Evolutionary conservation across 768 basidiomycete species (phyloP), one percentile per base, ranked within the genome.

Genomic region (Pleurotus tuber-regium): DNA sequence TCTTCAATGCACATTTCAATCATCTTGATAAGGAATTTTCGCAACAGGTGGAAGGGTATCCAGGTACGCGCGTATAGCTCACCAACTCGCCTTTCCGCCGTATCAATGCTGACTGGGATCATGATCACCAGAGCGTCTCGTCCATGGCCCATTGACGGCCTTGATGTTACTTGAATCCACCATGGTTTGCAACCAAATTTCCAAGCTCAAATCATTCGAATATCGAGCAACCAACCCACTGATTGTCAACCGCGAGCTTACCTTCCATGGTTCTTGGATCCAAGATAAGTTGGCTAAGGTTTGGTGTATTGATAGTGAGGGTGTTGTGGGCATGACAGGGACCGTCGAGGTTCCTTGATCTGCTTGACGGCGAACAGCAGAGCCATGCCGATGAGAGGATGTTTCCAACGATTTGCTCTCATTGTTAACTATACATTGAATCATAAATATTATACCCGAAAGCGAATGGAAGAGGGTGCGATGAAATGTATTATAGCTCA

Each of bases 1-100:
- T 85, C 58, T 91, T 90, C 71, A 92, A 94, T 58, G 87, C 82
- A 12, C 91, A 93, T 57, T 77, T 82, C 56, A 89, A 92, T 56
- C 91, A 93, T 66, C 77, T 92, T 21, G 89, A 92, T 67, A 81
- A 82, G 52, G 79, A 84, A 21, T 89, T 84, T 61, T 80, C 87
- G 4, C 80, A 77, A 35, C 66, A 69, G 21, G 73, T 71, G n/a
- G 87, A 92, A 66, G 87, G 87, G 8, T 89, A 90, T 57, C 77
- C 84, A 54, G 89, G 87, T 82, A 57, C 50, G 74, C n/a, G n/a
- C n/a, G n/a, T n/a, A n/a, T n/a, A n/a, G 61, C 9, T 43, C 19
- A 41, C 35, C 47, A 2, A 44, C 52, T 50, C 6, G 16, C 39
- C 14, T 19, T 33, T 19, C 44, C 25, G 24, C 31, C 19, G 9